Conservation (phyloP, 2,329 filamentous ascomycete genomes). For the Cercospora citrullina region DNA sequence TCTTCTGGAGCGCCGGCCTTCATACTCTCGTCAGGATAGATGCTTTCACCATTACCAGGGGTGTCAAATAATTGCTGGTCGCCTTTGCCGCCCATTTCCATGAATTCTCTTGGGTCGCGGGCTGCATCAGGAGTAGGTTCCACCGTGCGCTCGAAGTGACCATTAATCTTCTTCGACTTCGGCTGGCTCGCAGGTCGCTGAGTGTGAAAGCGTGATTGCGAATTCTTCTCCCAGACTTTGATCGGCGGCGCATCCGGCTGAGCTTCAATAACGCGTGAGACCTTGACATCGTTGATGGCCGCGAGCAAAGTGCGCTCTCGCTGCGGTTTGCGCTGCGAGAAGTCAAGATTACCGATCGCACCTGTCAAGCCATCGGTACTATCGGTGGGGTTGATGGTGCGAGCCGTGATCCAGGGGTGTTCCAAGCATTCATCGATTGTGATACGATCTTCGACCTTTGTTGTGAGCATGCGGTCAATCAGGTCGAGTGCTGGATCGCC, state of each 20-base stretch:
- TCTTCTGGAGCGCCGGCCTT: constrained; percentile 20
- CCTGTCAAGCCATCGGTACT: constrained; percentile 90
- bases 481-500: constrained; percentile 86
- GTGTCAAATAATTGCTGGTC: constrained; percentile 75
- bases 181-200: constrained; percentile 24
- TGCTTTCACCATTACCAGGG: constrained; percentile 45
- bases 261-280: constrained; percentile 60
- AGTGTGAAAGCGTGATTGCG: constrained; percentile 44
- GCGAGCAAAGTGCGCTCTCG: constrained; percentile 85
- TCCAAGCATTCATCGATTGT: constrained; percentile 87
- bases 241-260: constrained; percentile 59
- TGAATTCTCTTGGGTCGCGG: constrained; percentile 72
- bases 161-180: constrained; percentile 44
- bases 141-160: constrained; percentile 46
- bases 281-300: constrained; percentile 72
- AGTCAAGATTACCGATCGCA: constrained; percentile 78
- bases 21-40: constrained; percentile 35
- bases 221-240: constrained; percentile 75
- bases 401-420: constrained; percentile 79
- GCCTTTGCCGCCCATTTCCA: constrained; percentile 80
- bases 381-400: constrained; percentile 56
- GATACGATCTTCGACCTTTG: constrained; percentile 78
- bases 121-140: constrained; percentile 69
- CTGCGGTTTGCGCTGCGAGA: constrained; percentile 74
- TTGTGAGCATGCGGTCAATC: constrained; percentile 91